phyloP scores from a whole-genome alignment of 352 stramenopile genomes.

The Phytophthora ramorum region DNA sequence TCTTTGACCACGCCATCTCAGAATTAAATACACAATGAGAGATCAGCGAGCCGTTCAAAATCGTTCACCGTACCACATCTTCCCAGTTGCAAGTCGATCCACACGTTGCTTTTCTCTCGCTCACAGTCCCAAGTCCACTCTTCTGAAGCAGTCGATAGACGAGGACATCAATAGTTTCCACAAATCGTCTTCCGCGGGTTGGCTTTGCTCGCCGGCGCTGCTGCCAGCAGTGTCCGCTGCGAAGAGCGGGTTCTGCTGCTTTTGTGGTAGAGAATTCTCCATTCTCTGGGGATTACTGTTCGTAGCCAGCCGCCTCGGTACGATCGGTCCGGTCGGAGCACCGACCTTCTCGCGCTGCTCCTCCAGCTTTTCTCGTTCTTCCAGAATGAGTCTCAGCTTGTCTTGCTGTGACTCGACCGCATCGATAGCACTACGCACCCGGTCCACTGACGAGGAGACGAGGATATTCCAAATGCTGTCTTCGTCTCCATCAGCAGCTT shows the following conservation, averaged over 20 bases:
- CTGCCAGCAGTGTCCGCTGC: constrained; percentile 11
- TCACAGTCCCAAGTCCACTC: constrained; percentile 50
- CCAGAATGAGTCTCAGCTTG: constrained; percentile 62
- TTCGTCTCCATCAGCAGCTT: constrained; percentile 51
- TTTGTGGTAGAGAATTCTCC: constrained; percentile 11
- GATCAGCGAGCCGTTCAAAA: not conserved
- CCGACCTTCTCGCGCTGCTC: constrained; percentile 62
- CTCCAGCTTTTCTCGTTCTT: constrained; percentile 69
- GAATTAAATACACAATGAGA: constrained; percentile 1
- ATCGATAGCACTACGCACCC: constrained; percentile 58
- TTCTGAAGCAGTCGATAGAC: constrained; percentile 57
- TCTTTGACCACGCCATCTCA: not conserved
- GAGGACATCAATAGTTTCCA: constrained; percentile 79
- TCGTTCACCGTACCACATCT: not conserved
- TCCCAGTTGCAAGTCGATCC: not conserved
- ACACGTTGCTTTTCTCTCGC: not conserved
- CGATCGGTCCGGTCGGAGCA: constrained; percentile 6
- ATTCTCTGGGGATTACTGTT: not conserved
- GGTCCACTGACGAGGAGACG: constrained; percentile 73
- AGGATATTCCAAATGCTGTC: constrained; percentile 80
- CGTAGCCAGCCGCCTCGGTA: constrained; percentile 10
- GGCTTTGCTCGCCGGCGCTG: constrained; percentile 1
- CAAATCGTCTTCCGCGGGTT: constrained; percentile 62
- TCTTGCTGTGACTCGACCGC: constrained; percentile 55
- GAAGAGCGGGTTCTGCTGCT: constrained; percentile 38